Evolutionary conservation across 2,329 filamentous ascomycete genomes (phyloP), one percentile per base, ranked within the genome.

Genomic region (Hirsutella rhossiliensis): DNA sequence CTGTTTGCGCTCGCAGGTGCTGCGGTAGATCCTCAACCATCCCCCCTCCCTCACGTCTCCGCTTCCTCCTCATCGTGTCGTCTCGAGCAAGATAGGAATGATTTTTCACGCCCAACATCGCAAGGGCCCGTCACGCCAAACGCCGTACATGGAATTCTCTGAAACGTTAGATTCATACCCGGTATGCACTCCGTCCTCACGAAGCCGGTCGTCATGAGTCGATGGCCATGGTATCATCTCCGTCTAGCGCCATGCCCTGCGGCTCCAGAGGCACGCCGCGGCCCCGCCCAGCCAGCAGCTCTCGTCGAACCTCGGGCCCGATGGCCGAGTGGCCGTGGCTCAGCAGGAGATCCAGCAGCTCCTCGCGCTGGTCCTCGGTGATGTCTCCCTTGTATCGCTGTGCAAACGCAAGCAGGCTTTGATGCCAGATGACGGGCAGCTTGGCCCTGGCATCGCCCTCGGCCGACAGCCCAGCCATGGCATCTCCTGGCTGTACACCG

Each of bases 371-470:
- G 53, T 96, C 89, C 62, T 96, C 89, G 2, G 88, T 95, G 54
- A 96, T 90, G 62, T 97, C 90, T 53, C 96, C 94, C 57, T 88
- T 82, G 66, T 97, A 98, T 45, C 90, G 75, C 66, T 96, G 85
- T 23, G 92, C 88, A 65, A 98, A 98, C 2, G 87, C 84, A 44
- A 98, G 67, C 28, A 98, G 70, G 54, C 84, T 88, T 67, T 97
- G 90, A 63, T 98, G 92, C 88, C 90, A 98, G 45, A 98, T 80
- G 8, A 98, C 88, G 0, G 94, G 92, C 51, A 97, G 62, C 58
- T 84, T 87, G 57, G 52, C 72, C 62, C 61, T 73, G 48, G 63
- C 68, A 40, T 76, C 74, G n/a, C 68, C 68, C 17, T 63, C 65
- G 45, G 56, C 63, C 29, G 62, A 57, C 15, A 63, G 50, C 47